phyloP scores from a whole-genome alignment of 2,329 filamentous ascomycete species.

The Aureobasidium sp. region DNA sequence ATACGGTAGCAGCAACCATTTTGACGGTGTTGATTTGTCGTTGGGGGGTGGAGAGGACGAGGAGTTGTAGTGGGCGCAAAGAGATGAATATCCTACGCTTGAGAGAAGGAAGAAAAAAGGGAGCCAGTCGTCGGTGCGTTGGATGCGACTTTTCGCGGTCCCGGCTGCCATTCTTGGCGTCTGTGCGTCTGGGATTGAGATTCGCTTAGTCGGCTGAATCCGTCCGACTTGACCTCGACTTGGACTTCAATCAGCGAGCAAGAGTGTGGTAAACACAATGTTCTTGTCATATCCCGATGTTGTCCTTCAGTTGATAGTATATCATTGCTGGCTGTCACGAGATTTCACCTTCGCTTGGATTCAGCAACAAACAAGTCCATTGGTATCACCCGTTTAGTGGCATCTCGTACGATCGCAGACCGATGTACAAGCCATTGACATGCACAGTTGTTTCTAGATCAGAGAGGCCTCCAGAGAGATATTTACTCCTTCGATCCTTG shows the following conservation, averaged over 20 bases:
- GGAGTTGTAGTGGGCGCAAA: slow-evolving; percentile 55
- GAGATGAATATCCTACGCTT: slow-evolving; percentile 85
- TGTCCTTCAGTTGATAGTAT: not conserved
- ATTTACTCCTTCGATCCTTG: too few relatives aligned
- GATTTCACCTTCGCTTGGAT: not conserved
- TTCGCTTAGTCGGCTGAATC: not conserved
- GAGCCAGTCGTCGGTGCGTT: not conserved
- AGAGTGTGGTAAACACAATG: not conserved
- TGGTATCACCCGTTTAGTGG: too few relatives aligned
- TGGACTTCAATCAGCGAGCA: not conserved
- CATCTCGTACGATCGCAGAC: too few relatives aligned
- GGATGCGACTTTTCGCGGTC: not conserved
- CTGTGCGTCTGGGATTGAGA: not conserved
- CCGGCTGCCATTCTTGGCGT: not conserved
- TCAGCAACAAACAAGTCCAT: not conserved
- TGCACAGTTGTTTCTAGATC: too few relatives aligned
- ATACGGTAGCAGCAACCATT: slow-evolving; percentile 60
- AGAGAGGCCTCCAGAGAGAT: too few relatives aligned
- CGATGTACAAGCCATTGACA: too few relatives aligned
- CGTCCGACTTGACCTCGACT: not conserved
- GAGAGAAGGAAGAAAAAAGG: slow-evolving; percentile 3
- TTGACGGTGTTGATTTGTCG: slow-evolving; percentile 33
- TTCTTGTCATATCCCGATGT: not conserved
- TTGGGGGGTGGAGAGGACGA: slow-evolving; percentile 17
- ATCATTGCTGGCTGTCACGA: too few relatives aligned